phyloP scores from a whole-genome alignment of 495 filamentous ascomycete species.

The Xeromyces bisporus region DNA sequence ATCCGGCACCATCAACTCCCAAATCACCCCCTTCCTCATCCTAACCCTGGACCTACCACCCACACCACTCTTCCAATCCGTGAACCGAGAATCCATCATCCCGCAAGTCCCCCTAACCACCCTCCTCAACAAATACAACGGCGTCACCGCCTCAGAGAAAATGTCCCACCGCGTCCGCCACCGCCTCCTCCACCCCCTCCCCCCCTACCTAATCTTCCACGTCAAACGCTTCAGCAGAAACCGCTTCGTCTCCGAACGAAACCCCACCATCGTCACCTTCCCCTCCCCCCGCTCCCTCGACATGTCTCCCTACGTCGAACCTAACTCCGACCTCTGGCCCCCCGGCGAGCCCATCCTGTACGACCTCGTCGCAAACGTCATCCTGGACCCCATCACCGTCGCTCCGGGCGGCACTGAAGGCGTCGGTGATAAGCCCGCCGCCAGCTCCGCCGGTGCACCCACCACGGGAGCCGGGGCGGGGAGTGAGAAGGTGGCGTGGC shows the following conservation, averaged over 20 bases:
- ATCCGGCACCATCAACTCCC: constrained; percentile 59
- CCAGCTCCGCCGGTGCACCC: constrained; percentile 51
- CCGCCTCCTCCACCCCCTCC: constrained; percentile 78
- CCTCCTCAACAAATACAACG: constrained; percentile 89
- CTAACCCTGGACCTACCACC: constrained; percentile 85
- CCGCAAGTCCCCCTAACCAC: constrained; percentile 84
- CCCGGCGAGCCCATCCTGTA: constrained; percentile 82
- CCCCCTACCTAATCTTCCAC: constrained; percentile 84
- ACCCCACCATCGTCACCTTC: constrained; percentile 96
- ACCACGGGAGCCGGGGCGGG: constrained; percentile 26
- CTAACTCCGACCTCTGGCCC: constrained; percentile 41
- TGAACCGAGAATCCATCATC: constrained; percentile 80
- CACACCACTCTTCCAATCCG: constrained; percentile 93
- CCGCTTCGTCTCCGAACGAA: constrained; percentile 88
- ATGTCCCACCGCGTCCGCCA: constrained; percentile 73
- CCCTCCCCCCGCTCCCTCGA: constrained; percentile 61
- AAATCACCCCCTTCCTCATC: constrained; percentile 65
- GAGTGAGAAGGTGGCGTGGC: constrained; percentile 36
- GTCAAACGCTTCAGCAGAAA: constrained; percentile 94
- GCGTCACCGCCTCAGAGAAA: constrained; percentile 71
- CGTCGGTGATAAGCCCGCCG: constrained; percentile 67
- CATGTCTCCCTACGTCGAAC: constrained; percentile 75
- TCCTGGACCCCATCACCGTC: constrained; percentile 49
- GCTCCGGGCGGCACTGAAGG: constrained; percentile 61
- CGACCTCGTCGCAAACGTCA: constrained; percentile 92